Base-by-base conservation (phyloP, 2,329 filamentous ascomycete species). In the Lecanicillium sp. region DNA sequence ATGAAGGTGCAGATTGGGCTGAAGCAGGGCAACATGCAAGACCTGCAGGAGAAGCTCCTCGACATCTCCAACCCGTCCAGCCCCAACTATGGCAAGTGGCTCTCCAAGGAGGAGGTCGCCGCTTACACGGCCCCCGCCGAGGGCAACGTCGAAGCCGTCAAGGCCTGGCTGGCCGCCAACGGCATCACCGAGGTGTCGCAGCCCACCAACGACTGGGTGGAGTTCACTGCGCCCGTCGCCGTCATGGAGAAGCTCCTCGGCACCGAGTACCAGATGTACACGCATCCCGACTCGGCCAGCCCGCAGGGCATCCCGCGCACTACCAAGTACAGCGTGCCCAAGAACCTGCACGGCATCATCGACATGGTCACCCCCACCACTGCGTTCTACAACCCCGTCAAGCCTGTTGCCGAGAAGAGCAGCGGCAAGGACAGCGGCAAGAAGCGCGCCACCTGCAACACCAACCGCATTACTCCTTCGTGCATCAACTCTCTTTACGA, bases 21-120 rank as follows among this genome's bases (percentile, higher is more conserved):
- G 9, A 48, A 48, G 37, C 37, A 48, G 29, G 27, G 26, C 12
- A 58, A 60, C 41, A 55, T 58, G 12, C 50, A 56, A 14, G 46
- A 49, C 33, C 54, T 61, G 9, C 54, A 58, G 30, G 33, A 52
- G n/a, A 51, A 49, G 46, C 58, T 60, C 38, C 49, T 51, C 17
- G 51, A 52, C 14, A 52, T 60, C 9, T 58, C 58, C 14, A 52
- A 58, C 21, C 58, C 58, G 2, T 36, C 37, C 39, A 59, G 58
- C 44, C 36, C 52, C 15, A 52, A 55, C 32, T 59, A 61, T 44
- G 58, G 57, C 21, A 55, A 54, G 20, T 58, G 58, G 40, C 48
- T 61, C 17, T 53, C 50, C 26, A 45, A 43, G 24, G 45, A 52
- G 6, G 55, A 58, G 36, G 48, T 60, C 23, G 54, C 56, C 44